Conservation (phyloP, 2,329 filamentous ascomycete species). For the Aspergillus pseudoglaucus region DNA sequence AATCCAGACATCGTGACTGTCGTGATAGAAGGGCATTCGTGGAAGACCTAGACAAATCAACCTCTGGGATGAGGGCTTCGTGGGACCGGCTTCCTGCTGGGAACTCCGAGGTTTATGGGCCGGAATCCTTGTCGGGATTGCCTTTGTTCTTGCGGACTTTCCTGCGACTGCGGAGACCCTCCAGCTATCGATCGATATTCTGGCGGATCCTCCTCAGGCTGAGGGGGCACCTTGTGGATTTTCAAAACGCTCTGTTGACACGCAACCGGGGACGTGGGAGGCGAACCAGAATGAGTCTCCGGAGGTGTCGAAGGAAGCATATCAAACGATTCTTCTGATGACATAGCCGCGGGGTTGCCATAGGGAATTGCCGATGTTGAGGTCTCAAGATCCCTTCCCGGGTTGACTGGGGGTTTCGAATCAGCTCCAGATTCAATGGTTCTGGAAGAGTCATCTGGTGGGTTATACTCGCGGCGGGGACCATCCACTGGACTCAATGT, state of each 20-base stretch:
- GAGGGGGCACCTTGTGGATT: conserved; percentile 15
- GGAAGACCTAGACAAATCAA: background rate
- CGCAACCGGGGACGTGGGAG: conserved; percentile 22
- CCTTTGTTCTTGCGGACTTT: conserved; percentile 10
- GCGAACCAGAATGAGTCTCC: conserved; percentile 29
- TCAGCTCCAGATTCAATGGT: conserved; percentile 32
- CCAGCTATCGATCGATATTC: conserved; percentile 25
- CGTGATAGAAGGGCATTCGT: too few relatives aligned
- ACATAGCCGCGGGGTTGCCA: conserved; percentile 15
- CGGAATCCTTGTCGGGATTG: conserved; percentile 20
- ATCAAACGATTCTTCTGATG: conserved; percentile 34
- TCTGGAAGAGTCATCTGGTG: conserved; percentile 30
- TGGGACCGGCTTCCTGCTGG: conserved; percentile 33
- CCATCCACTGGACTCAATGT: conserved; percentile 68
- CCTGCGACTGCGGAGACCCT: conserved; percentile 6
- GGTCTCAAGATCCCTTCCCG: conserved; percentile 22
- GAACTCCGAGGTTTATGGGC: conserved; percentile 32
- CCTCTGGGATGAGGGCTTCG: conserved; percentile 13
- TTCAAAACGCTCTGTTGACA: conserved; percentile 30
- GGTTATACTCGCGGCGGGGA: conserved; percentile 50
- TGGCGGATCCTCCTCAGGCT: conserved; percentile 24
- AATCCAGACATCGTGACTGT: too few relatives aligned
- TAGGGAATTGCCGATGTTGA: conserved; percentile 19
- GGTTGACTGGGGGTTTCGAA: conserved; percentile 28
- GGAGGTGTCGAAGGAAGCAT: conserved; percentile 33